These are phyloP conservation scores for Eimeria brunetti DNA, from an alignment of 169 alveolate species.

Conservation along the genomic window DNA sequence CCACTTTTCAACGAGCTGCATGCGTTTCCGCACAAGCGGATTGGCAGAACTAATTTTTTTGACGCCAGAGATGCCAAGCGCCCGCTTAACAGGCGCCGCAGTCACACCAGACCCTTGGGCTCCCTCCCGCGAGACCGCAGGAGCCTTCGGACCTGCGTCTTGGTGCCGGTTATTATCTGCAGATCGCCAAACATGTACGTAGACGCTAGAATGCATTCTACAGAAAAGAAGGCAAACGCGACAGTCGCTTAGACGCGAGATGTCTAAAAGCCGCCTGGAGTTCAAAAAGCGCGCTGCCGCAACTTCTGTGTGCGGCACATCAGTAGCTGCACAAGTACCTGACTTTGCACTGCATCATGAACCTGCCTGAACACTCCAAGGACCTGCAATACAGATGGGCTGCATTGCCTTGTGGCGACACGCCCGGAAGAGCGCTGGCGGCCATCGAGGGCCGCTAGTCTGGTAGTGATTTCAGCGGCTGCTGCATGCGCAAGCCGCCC, in stretches of 20 bases:
- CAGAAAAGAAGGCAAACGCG: not conserved
- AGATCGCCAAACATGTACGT: conserved; percentile 26
- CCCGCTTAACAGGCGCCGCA: conserved; percentile 40
- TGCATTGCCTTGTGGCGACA: conserved; percentile 68
- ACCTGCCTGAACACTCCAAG: conserved; percentile 77
- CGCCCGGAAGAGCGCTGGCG: conserved; percentile 47
- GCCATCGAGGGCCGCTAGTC: conserved; percentile 69
- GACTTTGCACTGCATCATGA: conserved; percentile 71
- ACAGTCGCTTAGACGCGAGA: not conserved
- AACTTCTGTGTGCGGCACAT: conserved; percentile 22
- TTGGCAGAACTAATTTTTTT: conserved; percentile 45
- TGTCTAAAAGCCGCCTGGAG: conserved; percentile 4
- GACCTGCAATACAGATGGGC: conserved; percentile 66
- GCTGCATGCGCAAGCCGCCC: conserved; percentile 67
- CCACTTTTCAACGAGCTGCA: conserved; percentile 82
- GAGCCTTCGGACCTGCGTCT: conserved; percentile 42
- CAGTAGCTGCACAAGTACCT: conserved; percentile 71
- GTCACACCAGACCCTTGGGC: conserved; percentile 41
- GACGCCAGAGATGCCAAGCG: conserved; percentile 38
- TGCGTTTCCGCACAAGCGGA: conserved; percentile 75
- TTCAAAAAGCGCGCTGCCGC: conserved; percentile 55
- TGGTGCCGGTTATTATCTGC: conserved; percentile 50
- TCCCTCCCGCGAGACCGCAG: conserved; percentile 74
- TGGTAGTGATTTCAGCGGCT: conserved; percentile 58
- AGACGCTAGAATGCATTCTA: not conserved